Conservation (phyloP, 1,284 basidiomycete species). For the Ceratobasidium papillatum region DNA sequence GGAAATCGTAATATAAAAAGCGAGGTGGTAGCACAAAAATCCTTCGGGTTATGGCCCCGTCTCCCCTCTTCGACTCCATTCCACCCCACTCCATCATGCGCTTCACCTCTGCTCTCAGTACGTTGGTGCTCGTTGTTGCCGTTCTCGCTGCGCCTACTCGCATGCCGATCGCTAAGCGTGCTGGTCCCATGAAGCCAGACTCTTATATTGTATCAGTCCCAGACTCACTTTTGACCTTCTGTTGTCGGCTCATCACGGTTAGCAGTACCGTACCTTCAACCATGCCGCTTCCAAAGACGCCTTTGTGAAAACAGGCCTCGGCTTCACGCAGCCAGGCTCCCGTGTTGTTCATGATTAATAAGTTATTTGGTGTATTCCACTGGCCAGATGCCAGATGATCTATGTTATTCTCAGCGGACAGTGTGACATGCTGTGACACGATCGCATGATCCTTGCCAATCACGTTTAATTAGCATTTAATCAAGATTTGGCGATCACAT, state of each 20-base stretch:
- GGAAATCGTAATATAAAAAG: neutral
- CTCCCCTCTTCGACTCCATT: neutral
- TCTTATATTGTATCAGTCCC: conserved; percentile 28
- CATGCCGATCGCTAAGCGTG: conserved; percentile 17
- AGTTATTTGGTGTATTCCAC: too few relatives aligned
- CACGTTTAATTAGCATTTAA: neutral
- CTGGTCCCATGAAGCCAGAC: conserved; percentile 19
- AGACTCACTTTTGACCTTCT: neutral
- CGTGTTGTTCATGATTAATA: conserved; percentile 46
- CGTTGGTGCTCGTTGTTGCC: conserved; percentile 30
- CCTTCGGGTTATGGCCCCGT: neutral
- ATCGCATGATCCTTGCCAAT: too few relatives aligned
- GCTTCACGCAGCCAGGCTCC: neutral
- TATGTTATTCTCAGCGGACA: too few relatives aligned
- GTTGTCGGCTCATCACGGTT: neutral
- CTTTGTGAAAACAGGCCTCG: neutral
- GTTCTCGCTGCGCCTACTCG: conserved; percentile 24
- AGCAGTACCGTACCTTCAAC: neutral
- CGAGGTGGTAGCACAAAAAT: too few relatives aligned
- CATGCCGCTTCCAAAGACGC: neutral
- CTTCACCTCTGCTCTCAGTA: conserved; percentile 2
- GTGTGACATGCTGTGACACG: too few relatives aligned
- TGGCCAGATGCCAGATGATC: too few relatives aligned
- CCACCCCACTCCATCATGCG: conserved; percentile 2
- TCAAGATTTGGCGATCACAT: neutral